Evolutionary conservation across 2,329 filamentous ascomycete species (phyloP).

Genomic region (Setomelanomma holmii): DNA sequence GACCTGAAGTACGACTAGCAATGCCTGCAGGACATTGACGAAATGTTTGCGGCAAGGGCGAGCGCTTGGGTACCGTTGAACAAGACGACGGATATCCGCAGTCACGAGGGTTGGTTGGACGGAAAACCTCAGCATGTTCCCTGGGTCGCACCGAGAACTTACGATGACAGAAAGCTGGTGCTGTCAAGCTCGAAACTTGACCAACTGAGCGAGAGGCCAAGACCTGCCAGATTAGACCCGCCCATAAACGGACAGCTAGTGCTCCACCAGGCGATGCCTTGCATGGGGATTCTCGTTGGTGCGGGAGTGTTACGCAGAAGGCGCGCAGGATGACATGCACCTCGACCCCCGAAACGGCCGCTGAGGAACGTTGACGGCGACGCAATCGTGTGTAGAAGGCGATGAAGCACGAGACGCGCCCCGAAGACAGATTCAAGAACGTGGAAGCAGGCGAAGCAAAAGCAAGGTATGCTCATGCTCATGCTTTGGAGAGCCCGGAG

Average conservation of each 20-base stretch:
- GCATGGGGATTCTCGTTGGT: slow-evolving; percentile 1
- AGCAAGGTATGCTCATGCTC: slow-evolving; percentile 6
- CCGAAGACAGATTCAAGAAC: slow-evolving; percentile 19
- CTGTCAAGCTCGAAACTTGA: background rate
- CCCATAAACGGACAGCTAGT: slow-evolving; percentile 3
- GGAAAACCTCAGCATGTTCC: background rate
- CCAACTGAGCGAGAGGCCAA: background rate
- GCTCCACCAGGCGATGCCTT: slow-evolving; percentile 20
- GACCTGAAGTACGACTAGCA: no score
- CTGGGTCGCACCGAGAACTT: background rate
- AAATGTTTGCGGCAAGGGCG: background rate
- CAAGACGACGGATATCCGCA: background rate
- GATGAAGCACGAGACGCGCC: slow-evolving; percentile 39
- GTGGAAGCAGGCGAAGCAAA: slow-evolving; percentile 32
- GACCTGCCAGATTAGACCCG: background rate
- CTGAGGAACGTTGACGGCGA: slow-evolving; percentile 18
- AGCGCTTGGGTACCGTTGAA: background rate
- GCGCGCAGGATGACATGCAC: slow-evolving; percentile 35
- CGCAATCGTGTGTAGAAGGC: slow-evolving; percentile 10
- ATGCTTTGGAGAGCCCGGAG: slow-evolving; percentile 6
- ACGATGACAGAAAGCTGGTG: background rate
- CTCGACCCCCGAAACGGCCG: slow-evolving; percentile 13
- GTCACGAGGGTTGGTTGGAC: background rate
- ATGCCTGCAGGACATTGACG: background rate
- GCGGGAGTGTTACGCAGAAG: slow-evolving; percentile 26